phyloP scores from a whole-genome alignment of 2,329 filamentous ascomycete genomes.

The Cladobotryum mycophilum region DNA sequence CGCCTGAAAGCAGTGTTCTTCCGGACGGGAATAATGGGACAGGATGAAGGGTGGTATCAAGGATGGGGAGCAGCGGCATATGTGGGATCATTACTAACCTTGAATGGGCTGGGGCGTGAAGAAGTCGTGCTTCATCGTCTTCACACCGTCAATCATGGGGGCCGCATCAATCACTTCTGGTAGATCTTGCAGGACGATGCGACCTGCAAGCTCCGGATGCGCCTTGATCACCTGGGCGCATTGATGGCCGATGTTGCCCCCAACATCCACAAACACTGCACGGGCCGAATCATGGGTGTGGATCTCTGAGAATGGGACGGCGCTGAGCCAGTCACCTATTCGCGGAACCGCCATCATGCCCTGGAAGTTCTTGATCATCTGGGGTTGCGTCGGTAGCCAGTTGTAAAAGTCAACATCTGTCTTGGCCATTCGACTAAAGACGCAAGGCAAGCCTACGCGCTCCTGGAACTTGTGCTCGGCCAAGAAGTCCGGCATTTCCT shows the following conservation, averaged over 20 bases:
- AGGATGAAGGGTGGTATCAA: too few species aligned
- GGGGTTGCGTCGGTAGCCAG: neutral
- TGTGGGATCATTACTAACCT: too few species aligned
- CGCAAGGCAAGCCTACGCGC: too few species aligned
- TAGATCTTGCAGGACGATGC: neutral
- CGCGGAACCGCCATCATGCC: neutral
- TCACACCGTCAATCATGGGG: conserved; percentile 2
- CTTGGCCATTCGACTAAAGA: neutral
- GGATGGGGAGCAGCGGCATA: too few species aligned
- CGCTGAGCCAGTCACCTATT: neutral
- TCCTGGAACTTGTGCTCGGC: neutral
- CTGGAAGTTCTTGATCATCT: neutral
- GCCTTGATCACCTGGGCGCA: neutral
- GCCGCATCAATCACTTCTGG: neutral
- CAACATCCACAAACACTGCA: neutral
- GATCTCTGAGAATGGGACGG: neutral
- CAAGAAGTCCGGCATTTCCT: conserved; percentile 18
- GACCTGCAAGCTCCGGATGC: neutral
- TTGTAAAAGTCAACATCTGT: neutral
- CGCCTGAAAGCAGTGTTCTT: too few species aligned
- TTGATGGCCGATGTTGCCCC: neutral
- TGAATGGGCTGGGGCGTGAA: conserved; percentile 16
- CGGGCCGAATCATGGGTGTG: neutral
- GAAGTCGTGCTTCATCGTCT: conserved; percentile 18
- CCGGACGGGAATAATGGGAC: too few species aligned